A percentile compares a stretch with the other conserved stretches of the same genome.
phyloP scores from a whole-genome alignment of 2,329 filamentous ascomycete species.

The Sporothrix dimorphospora region DNA sequence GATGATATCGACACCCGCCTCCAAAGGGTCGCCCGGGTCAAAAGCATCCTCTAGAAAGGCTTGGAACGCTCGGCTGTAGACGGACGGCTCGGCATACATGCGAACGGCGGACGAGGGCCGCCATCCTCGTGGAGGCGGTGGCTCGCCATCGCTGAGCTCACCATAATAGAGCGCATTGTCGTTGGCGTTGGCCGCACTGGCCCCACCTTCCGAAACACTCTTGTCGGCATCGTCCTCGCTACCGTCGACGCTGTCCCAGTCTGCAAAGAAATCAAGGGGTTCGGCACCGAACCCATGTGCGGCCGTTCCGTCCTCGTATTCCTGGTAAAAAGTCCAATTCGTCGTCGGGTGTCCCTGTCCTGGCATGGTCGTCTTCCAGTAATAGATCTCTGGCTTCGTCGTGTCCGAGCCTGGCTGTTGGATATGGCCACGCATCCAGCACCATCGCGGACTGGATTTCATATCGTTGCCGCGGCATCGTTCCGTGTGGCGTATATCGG shows the following conservation, averaged over 20 bases:
- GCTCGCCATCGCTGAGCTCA: background rate
- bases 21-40: background rate
- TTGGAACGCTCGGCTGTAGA: background rate
- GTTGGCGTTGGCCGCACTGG: too few relatives aligned
- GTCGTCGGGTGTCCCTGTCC: background rate
- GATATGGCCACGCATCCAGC: background rate
- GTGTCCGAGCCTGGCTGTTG: background rate
- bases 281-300: background rate
- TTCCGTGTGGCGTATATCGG: background rate
- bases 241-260: slow-evolving; percentile 19
- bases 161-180: background rate
- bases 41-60: background rate
- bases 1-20: background rate
- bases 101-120: background rate
- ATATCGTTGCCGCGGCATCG: background rate
- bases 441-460: background rate
- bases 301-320: background rate
- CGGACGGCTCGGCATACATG: slow-evolving; percentile 10
- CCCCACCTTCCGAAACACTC: too few relatives aligned
- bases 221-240: background rate
- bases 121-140: too few relatives aligned
- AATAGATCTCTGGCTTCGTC: background rate
- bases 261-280: slow-evolving; percentile 15
- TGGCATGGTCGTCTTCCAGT: background rate
- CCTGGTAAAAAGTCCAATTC: slow-evolving; percentile 4